A percentile compares a stretch with the other conserved stretches of the same genome.
phyloP scores from a whole-genome alignment of 345 rosid species.

The Draba incana region DNA sequence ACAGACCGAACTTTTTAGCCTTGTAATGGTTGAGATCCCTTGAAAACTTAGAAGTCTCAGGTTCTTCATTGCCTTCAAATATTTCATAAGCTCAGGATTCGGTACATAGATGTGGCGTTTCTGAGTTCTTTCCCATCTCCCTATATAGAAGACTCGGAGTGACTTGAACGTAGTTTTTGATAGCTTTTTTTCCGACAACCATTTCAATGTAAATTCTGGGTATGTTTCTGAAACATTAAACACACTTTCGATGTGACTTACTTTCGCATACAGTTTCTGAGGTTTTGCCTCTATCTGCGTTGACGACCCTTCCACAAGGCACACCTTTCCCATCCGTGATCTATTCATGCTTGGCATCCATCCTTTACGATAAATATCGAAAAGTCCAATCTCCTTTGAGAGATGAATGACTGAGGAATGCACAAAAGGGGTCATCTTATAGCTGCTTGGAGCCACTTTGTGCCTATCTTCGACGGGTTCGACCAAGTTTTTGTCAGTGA shows the following conservation, averaged over 20 bases:
- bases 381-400: conserved; percentile 27
- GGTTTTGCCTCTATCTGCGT: not conserved
- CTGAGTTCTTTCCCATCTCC: conserved; percentile 45
- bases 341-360: conserved; percentile 37
- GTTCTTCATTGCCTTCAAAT: too few relatives aligned
- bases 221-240: conserved; percentile 49
- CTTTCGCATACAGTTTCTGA: too few relatives aligned
- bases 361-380: conserved; percentile 15
- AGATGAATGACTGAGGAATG: conserved; percentile 45
- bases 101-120: conserved; percentile 43
- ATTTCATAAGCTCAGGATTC: conserved; percentile 2
- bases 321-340: conserved; percentile 35
- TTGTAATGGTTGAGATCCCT: conserved; percentile 49
- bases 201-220: conserved; percentile 40
- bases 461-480: conserved; percentile 40
- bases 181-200: conserved; percentile 33
- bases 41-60: too few relatives aligned
- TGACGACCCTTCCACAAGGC: conserved; percentile 37
- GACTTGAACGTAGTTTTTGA: conserved; percentile 13
- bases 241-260: too few relatives aligned
- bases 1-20: conserved; percentile 32
- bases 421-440: conserved; percentile 46
- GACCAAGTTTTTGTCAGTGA: conserved; percentile 37
- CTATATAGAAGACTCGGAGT: conserved; percentile 44
- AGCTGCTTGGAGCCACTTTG: conserved; percentile 32